phyloP scores from a whole-genome alignment of 805 yeast genomes.

The Tetrapisispora fleetii region DNA sequence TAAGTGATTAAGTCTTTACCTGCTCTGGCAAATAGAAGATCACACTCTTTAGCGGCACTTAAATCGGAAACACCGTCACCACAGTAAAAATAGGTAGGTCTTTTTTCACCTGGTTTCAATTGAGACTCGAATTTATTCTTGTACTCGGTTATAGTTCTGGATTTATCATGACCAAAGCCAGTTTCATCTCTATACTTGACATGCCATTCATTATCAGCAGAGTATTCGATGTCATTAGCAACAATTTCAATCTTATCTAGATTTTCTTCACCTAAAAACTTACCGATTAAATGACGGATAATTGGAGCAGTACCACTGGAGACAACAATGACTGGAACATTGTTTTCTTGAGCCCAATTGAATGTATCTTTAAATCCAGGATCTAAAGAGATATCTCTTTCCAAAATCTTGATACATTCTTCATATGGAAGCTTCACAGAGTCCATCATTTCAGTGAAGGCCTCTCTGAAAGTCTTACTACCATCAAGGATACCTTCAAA shows the following conservation, averaged over 20 bases:
- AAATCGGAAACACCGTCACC: constrained; percentile 98
- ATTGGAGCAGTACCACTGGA: constrained; percentile 93
- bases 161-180: constrained; percentile 90
- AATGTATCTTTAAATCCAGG: constrained; percentile 83
- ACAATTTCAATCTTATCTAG: constrained; percentile 65
- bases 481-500: constrained; percentile 68
- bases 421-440: constrained; percentile 69
- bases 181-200: constrained; percentile 80
- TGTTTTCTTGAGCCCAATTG: constrained; percentile 61
- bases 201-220: constrained; percentile 60
- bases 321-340: constrained; percentile 78
- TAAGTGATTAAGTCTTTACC: constrained; percentile 84
- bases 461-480: constrained; percentile 63
- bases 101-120: constrained; percentile 25
- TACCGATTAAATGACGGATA: constrained; percentile 63
- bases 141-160: constrained; percentile 55
- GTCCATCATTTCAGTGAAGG: constrained; percentile 75
- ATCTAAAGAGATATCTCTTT: constrained; percentile 63
- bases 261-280: constrained; percentile 70
- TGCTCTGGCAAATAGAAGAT: constrained; percentile 82
- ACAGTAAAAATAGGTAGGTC: constrained; percentile 76
- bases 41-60: constrained; percentile 91
- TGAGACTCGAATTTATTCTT: constrained; percentile 26
- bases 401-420: constrained; percentile 65
- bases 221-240: constrained; percentile 61